Percentiles rank a stretch among this genome's conserved stretches.
Evolutionary conservation across 148 eudicot genomes (phyloP).

Genomic region (Cornus florida): DNA sequence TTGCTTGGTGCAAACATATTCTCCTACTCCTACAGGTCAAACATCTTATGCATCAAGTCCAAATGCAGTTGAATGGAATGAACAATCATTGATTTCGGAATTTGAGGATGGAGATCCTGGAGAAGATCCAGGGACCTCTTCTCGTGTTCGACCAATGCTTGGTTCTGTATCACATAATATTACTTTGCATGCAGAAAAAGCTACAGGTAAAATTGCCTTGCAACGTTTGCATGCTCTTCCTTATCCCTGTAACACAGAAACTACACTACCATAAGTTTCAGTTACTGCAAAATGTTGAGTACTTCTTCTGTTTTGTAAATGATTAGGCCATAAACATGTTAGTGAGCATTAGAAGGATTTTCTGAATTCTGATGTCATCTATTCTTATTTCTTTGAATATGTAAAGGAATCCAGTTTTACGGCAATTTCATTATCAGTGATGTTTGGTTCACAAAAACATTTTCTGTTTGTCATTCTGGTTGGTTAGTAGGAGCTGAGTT

Average conservation of each 20-base stretch:
- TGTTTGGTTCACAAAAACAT: too few relatives aligned
- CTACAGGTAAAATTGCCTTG: conserved; percentile 6
- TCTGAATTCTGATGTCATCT: not conserved
- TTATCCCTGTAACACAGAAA: not conserved
- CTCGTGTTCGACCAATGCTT: conserved; percentile 4
- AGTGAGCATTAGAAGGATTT: not conserved
- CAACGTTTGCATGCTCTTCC: not conserved
- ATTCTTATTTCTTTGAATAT: not conserved
- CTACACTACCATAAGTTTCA: not conserved
- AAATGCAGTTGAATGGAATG: conserved; percentile 14
- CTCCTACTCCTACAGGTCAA: conserved; percentile 9
- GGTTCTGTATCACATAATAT: conserved; percentile 5
- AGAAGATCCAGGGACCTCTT: conserved; percentile 13
- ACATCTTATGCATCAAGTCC: conserved; percentile 13
- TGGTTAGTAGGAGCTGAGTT: too few relatives aligned
- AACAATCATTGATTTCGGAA: not conserved
- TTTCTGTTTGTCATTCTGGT: too few relatives aligned
- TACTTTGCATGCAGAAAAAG: not conserved
- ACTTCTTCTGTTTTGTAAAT: not conserved
- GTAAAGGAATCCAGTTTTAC: not conserved
- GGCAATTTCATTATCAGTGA: too few relatives aligned
- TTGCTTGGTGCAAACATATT: conserved; percentile 2
- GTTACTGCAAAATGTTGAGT: not conserved
- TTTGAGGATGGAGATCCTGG: conserved; percentile 14
- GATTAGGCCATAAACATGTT: not conserved